Evolutionary conservation across 495 filamentous ascomycete genomes (phyloP), one percentile per base, ranked within the genome.

Genomic region (Trichocladium antarcticum): DNA sequence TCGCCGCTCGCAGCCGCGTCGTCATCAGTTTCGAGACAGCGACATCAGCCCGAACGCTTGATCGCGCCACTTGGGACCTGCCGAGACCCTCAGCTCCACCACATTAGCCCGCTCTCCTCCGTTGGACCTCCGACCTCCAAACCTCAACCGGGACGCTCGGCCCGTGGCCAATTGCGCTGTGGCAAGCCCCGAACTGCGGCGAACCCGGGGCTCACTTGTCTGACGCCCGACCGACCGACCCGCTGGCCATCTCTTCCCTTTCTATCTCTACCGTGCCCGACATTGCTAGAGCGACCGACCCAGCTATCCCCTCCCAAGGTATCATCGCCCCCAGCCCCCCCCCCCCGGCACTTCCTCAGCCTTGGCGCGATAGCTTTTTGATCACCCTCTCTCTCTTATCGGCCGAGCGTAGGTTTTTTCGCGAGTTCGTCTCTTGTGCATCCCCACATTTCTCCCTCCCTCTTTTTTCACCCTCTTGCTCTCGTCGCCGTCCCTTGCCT

Each of bases 331-430:
- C 5, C 22, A n/a, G n/a, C n/a, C n/a, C n/a, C n/a, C n/a, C n/a
- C n/a, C n/a, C n/a, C n/a, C n/a, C 31, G 15, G 35, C 37, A 16
- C 8, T 37, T 35, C 38, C 37, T 47, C 44, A 55, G 48, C 53
- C 53, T 51, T 56, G 53, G 52, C 52, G 49, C 45, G 49, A 36
- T 44, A 51, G 39, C 19, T 48, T 44, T 49, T 45, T 37, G 35
- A 10, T 51, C 37, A 9, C 27, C 28, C n/a, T 49, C 45, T 10
- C 42, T 39, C 35, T 49, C 53, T 51, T 56, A 52, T 56, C 53
- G 12, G 49, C 40, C 39, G 37, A 46, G 14, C 16, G 37, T 45
- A 51, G 39, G 49, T 51, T 49, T 47, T 50, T 55, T 47, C 21
- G 8, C 27, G 14, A n/a, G 20, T 27, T 49, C 49, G 27, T 47